A percentile compares a stretch with the other conserved stretches of the same genome.
Evolutionary conservation across 176 grass and related monocot genomes (phyloP).

Genomic region (Pontederia paniculata): DNA sequence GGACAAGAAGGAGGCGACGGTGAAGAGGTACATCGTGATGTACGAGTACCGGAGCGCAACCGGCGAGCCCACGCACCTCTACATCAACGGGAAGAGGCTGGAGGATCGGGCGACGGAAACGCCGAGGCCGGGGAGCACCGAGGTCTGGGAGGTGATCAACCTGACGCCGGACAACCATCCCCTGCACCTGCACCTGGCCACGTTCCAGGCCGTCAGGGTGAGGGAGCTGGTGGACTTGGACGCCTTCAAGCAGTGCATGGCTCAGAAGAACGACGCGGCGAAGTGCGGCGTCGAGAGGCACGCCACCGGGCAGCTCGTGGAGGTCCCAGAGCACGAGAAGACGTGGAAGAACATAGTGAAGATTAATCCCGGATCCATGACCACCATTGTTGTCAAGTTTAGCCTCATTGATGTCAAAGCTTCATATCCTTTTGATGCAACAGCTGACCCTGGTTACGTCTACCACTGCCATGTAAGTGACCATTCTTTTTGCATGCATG

Average conservation of each 20-base stretch:
- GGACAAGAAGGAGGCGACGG: conserved; percentile 22
- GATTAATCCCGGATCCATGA: conserved; percentile 42
- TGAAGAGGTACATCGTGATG: conserved; percentile 33
- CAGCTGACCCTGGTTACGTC: conserved; percentile 62
- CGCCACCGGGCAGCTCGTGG: conserved; percentile 25
- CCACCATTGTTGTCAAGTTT: conserved; percentile 52
- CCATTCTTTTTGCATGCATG: not conserved
- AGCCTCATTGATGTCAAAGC: conserved; percentile 40
- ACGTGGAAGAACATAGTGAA: conserved; percentile 77
- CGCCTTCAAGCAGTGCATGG: conserved; percentile 36
- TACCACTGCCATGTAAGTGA: conserved; percentile 67
- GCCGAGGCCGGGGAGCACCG: conserved; percentile 33
- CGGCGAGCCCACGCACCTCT: conserved; percentile 40
- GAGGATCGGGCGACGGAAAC: conserved; percentile 66
- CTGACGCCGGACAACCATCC: conserved; percentile 72
- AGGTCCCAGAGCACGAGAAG: conserved; percentile 43
- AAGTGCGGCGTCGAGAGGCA: conserved; percentile 35
- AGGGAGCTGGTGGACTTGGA: conserved; percentile 13
- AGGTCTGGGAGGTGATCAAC: conserved; percentile 81
- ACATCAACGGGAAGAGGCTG: conserved; percentile 59
- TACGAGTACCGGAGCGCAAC: conserved; percentile 56
- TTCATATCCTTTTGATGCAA: conserved; percentile 58
- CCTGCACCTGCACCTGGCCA: conserved; percentile 56
- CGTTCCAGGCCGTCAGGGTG: conserved; percentile 32
- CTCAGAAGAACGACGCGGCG: conserved; percentile 33